phyloP scores from a whole-genome alignment of 768 basidiomycete species.

The Lentinula sp. region DNA sequence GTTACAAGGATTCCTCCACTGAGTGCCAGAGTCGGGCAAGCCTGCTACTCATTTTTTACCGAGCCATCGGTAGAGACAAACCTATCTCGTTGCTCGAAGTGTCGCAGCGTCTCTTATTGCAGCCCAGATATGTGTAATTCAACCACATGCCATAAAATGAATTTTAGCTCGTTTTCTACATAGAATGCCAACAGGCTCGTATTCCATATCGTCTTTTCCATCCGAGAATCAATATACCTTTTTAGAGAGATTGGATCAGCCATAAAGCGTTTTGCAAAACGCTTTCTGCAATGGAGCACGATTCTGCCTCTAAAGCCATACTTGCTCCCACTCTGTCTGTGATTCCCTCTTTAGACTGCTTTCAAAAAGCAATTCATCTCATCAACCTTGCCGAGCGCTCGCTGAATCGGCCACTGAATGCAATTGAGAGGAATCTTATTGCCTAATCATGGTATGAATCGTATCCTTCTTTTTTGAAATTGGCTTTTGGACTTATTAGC shows the following conservation, averaged over 20 bases:
- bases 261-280: slow-evolving; percentile 29
- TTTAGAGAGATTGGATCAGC: slow-evolving; percentile 22
- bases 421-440: not conserved
- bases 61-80: not conserved
- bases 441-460: too few relatives aligned
- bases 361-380: slow-evolving; percentile 8
- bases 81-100: slow-evolving; percentile 18
- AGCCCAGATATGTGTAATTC: slow-evolving; percentile 15
- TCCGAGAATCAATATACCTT: too few relatives aligned
- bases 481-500: too few relatives aligned
- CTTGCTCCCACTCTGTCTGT: slow-evolving; percentile 9
- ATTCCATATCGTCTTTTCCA: not conserved
- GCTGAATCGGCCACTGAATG: slow-evolving; percentile 12
- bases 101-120: slow-evolving; percentile 26
- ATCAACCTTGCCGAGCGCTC: slow-evolving; percentile 5
- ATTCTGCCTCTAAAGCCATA: slow-evolving; percentile 6
- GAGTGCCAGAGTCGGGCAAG: not conserved
- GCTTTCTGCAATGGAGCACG: slow-evolving; percentile 17
- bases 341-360: slow-evolving; percentile 8
- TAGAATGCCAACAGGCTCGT: slow-evolving; percentile 27
- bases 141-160: not conserved
- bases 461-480: too few relatives aligned
- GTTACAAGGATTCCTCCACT: not conserved
- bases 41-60: not conserved
- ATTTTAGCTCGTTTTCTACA: not conserved